Base-by-base conservation (phyloP, 805 yeast species). In the Yarrowia divulgata region DNA sequence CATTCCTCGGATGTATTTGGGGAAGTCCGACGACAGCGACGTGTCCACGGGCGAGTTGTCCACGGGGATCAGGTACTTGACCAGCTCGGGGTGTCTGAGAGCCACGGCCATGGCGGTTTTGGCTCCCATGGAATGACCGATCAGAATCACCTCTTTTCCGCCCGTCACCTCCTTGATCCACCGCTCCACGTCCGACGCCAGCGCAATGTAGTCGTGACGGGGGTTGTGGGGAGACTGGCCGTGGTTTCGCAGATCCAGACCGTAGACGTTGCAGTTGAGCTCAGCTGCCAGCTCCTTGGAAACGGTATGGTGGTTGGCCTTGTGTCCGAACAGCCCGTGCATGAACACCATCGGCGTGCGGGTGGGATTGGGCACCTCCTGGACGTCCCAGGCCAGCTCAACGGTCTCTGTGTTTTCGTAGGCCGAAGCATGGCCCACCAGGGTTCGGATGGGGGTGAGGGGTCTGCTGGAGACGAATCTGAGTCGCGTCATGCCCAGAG, bases 251-350 rank as follows among this genome's bases (percentile, higher is more conserved):
- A 93, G 81, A 76, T 94, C 98, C 18, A 77, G 69, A 66, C 81
- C 78, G 70, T 77, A 81, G 4, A 80, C 79, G 4, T 76, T 71
- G 16, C 77, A 73, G 32, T 71, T 68, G 43, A 80, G 73, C 23
- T 78, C 81, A 16, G 78, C 71, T 0, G 82, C 79, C n/a, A 80
- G 69, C 1, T 74, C 75, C 43, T 76, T 74, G 10, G 92, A 90
- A n/a, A 93, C 91, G 0, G 91, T 82, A 70, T 97, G 80, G 74
- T 91, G 91, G 77, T 93, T 94, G n/a, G 85, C 74, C 73, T 86
- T 90, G 67, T 90, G 87, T 1, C 98, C 99, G 78, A 95, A 91
- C 12, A 94, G 79, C 0, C 98, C 99, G 77, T 94, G 99, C 49
- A 93, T 78, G 35, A 94, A 86, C 39, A 95, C 79, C 13, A 94